These are phyloP conservation scores for Lagenidium sp. DNA, from an alignment of 352 stramenopile genomes.

Conservation along the genomic window DNA sequence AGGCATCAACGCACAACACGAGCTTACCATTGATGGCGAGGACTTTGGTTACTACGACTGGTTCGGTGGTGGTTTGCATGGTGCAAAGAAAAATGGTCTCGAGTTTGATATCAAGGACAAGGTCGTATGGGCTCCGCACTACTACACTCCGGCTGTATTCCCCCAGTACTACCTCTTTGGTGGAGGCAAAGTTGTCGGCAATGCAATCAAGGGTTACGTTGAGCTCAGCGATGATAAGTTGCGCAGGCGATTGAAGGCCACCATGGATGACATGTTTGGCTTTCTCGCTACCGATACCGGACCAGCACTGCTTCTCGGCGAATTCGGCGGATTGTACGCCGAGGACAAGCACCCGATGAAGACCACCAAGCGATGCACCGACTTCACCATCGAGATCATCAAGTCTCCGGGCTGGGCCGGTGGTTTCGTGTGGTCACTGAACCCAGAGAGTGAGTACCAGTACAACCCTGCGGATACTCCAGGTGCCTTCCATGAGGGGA, in stretches of 20 bases:
- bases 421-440: conserved; percentile 68
- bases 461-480: conserved; percentile 41
- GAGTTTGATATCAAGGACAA: conserved; percentile 44
- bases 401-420: conserved; percentile 31
- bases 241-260: conserved; percentile 23
- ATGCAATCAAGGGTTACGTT: conserved; percentile 19
- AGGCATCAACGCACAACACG: conserved; percentile 37
- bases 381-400: conserved; percentile 56
- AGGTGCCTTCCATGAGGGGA: conserved; percentile 32
- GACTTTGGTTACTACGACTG: conserved; percentile 58
- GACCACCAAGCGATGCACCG: conserved; percentile 48
- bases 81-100: conserved; percentile 23
- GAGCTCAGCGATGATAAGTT: conserved; percentile 42
- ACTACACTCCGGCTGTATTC: conserved; percentile 57
- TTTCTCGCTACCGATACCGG: conserved; percentile 34
- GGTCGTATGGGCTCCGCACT: conserved; percentile 70
- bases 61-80: conserved; percentile 48
- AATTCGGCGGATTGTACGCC: conserved; percentile 61
- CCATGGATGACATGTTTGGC: conserved; percentile 64
- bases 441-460: conserved; percentile 57
- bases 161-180: conserved; percentile 54
- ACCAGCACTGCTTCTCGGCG: conserved; percentile 44
- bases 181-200: conserved; percentile 19
- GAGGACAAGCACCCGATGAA: conserved; percentile 39
- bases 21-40: conserved; percentile 33